Base-by-base conservation (phyloP, 2,329 filamentous ascomycete genomes). In the Emericellopsis cladophorae region DNA sequence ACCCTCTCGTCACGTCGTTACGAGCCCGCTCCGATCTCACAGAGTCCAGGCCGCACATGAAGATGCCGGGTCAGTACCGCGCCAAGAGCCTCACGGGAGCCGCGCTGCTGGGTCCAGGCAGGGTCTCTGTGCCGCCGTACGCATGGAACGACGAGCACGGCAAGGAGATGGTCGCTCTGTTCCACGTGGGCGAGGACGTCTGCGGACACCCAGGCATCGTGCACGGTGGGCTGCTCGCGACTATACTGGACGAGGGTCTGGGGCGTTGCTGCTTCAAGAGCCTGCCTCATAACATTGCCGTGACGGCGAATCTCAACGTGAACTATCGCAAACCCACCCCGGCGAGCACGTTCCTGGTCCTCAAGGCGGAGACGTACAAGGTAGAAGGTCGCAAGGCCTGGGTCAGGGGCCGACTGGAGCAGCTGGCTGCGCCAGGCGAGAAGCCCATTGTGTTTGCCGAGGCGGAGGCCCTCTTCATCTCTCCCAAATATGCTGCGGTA, bases 301-400 rank as follows among this genome's bases (percentile, higher is more conserved):
- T 95, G 57, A 96, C 92, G 33, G 92, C 90, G 40, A 90, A 81
- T 54, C 65, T 98, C 51, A 88, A 74, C 50, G 67, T 84, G 49
- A 81, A 93, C 60, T 98, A 95, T 62, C 79, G 82, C 51, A 78
- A 77, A 45, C 92, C 92, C 5, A 81, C 84, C 36, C 77, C 74
- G 51, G 87, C 88, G 6, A 75, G 77, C 18, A 74, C 75, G 45
- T 92, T 83, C 55, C 67, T 93, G 24, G 85, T 94, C 35, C 64
- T 98, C 44, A 72, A 75, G 46, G 89, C 86, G 4, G 75, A 78
- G 56, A 95, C 89, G 16, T 80, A 76, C 9, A 89, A 83, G 65
- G 84, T 90, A 2, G 88, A 96, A 56, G 90, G 92, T 1, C 73
- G 92, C 46, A 96, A 96, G 67, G 90, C 88, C 11, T 95, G 87